Evolutionary conservation across 1,284 basidiomycete genomes (phyloP).

Genomic region (Cryptococcus jaspeensis): DNA sequence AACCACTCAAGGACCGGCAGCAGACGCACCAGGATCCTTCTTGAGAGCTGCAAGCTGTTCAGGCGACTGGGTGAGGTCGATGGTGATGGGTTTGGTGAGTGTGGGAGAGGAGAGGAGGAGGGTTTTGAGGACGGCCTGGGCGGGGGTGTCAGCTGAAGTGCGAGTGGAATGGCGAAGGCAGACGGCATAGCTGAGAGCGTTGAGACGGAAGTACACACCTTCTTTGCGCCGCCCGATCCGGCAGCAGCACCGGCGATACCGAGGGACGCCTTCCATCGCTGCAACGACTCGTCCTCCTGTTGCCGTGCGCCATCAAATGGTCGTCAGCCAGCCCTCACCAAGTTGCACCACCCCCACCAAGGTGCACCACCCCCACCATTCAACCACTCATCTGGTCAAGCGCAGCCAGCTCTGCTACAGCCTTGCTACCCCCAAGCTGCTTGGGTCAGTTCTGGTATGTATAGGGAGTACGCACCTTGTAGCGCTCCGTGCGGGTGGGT

Average conservation of each 20-base stretch:
- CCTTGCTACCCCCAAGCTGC: slow-evolving; percentile 52
- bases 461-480: slow-evolving; percentile 36
- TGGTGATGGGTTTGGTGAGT: slow-evolving; percentile 50
- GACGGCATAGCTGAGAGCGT: slow-evolving; percentile 78
- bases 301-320: background rate
- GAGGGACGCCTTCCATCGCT: slow-evolving; percentile 59
- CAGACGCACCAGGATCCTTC: slow-evolving; percentile 52
- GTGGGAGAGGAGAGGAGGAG: slow-evolving; percentile 55
- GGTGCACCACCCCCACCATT: too few species aligned
- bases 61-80: slow-evolving; percentile 52
- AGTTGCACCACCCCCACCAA: too few species aligned
- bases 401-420: slow-evolving; percentile 56
- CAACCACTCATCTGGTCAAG: slow-evolving; percentile 48
- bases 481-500: slow-evolving; percentile 48
- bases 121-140: slow-evolving; percentile 48
- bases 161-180: slow-evolving; percentile 63
- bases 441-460: background rate
- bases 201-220: slow-evolving; percentile 26
- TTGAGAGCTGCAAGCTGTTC: slow-evolving; percentile 53
- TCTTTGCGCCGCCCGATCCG: slow-evolving; percentile 38
- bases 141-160: background rate
- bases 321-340: background rate
- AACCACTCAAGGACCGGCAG: background rate
- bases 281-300: slow-evolving; percentile 57
- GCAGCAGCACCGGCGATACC: slow-evolving; percentile 52